Evolutionary conservation across 73 alveolate species (phyloP), one percentile per base, ranked within the genome.

Genomic region (Paramecium bursaria): DNA sequence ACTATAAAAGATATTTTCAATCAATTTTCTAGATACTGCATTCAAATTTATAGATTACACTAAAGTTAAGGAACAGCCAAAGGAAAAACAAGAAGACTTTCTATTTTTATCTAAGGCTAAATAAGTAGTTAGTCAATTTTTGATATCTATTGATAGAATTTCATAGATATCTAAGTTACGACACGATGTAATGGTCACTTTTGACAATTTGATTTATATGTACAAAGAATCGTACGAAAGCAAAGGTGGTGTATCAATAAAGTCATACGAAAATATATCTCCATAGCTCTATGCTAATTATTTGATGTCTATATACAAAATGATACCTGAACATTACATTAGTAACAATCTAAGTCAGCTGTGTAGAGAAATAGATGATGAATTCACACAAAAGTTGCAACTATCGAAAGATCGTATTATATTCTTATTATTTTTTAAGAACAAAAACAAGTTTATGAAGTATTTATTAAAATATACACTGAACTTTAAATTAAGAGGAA

Each of bases 201-300:
- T 67, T 35, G 82, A 67, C 44, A 67, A 67, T 30, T 14, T 67
- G 9, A 67, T 67, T 11, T 67, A 39, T 42, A 33, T 67, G 55
- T 67, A 67, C 27, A 67, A 67, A 42, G 82, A 67, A 39, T 53
- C 82, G 4, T 67, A 67, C 44, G 82, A 67, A 39, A 67, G 9
- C 27, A 67, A 67, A 42, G 82, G 82, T 15, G 82, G 82, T 15
- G 35, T 25, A 42, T 21, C 35, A 31, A 67, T 67, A 21, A 67
- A 67, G 22, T n/a, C 33, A 67, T 67, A 67, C 44, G 82, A 67
- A 29, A 67, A 67, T 17, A 67, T 67, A 4, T 67, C 82, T 10
- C 60, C 82, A 0, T 42, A 67, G 23, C 35, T 67, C 33, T 67
- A 67, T 35, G 82, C 82, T 11, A 67, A 67, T 39, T 67, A 67